Conservation (phyloP, 306 rosid species). For the Trichosanthes cucumerina region DNA sequence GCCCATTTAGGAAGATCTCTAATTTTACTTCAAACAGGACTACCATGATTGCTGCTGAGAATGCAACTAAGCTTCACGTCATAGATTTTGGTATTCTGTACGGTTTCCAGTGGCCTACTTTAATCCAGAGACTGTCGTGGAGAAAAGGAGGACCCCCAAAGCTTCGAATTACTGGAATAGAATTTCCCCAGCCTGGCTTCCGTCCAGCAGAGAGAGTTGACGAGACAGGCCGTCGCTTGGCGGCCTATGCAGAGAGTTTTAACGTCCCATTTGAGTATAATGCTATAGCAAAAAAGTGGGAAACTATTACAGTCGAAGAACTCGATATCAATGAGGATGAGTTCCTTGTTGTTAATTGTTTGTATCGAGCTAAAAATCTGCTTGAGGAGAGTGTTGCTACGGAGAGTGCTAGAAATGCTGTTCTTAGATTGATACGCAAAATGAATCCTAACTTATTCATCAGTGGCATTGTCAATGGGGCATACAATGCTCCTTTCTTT, state of each 20-base stretch:
- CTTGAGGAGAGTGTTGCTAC: constrained; percentile 72
- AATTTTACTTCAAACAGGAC: constrained; percentile 53
- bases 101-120: constrained; percentile 97
- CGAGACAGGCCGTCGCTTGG: constrained; percentile 83
- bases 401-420: constrained; percentile 52
- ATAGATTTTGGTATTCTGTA: constrained; percentile 89
- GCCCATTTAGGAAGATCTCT: constrained; percentile 71
- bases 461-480: constrained; percentile 69
- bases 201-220: constrained; percentile 86
- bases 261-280: constrained; percentile 67
- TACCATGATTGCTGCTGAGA: constrained; percentile 26
- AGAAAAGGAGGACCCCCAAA: constrained; percentile 67
- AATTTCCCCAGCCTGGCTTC: constrained; percentile 90
- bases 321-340: constrained; percentile 73
- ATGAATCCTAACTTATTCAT: constrained; percentile 66
- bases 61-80: constrained; percentile 52
- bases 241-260: constrained; percentile 65
- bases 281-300: constrained; percentile 88
- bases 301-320: constrained; percentile 63
- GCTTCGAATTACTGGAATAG: constrained; percentile 85
- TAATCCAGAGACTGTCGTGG: constrained; percentile 48
- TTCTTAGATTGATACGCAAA: constrained; percentile 64
- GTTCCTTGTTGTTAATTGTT: constrained; percentile 56
- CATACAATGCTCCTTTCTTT: constrained; percentile 85
- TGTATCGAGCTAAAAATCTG: constrained; percentile 69